Conservation (phyloP, 495 filamentous ascomycete species). For the Neurospora sublineolata region DNA sequence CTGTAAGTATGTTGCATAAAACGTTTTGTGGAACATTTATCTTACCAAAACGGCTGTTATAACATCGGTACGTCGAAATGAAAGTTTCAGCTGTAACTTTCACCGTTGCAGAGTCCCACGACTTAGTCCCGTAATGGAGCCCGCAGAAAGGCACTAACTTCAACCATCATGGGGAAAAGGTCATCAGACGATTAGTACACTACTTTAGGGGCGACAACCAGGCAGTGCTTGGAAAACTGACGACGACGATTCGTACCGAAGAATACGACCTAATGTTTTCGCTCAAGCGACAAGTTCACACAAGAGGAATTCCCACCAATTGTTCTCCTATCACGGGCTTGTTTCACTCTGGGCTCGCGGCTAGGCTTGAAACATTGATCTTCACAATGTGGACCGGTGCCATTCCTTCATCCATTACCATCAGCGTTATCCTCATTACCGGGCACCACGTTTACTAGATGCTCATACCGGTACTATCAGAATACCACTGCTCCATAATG, state of each 20-base stretch:
- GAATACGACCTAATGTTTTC: neutral
- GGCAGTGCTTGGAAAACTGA: neutral
- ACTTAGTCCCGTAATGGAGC: too few species aligned
- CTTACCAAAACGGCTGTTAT: neutral
- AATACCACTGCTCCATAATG: neutral
- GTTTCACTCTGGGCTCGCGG: too few species aligned
- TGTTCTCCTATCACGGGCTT: neutral
- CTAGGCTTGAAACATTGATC: neutral
- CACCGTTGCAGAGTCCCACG: neutral
- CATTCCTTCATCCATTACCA: neutral
- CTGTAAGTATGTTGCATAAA: neutral
- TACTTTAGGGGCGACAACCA: too few species aligned
- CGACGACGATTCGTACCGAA: neutral
- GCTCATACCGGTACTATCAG: neutral
- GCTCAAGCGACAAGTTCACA: neutral
- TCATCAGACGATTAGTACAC: too few species aligned
- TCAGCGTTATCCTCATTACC: neutral
- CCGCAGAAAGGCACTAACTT: neutral
- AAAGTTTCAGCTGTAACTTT: neutral
- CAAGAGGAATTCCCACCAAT: neutral
- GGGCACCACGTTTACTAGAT: neutral
- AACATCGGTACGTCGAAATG: neutral
- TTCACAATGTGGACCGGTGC: neutral
- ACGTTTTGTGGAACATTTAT: neutral
- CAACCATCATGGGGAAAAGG: too few species aligned